phyloP scores from a whole-genome alignment of 441 rosid genomes.

The Gossypium gossypioides region DNA sequence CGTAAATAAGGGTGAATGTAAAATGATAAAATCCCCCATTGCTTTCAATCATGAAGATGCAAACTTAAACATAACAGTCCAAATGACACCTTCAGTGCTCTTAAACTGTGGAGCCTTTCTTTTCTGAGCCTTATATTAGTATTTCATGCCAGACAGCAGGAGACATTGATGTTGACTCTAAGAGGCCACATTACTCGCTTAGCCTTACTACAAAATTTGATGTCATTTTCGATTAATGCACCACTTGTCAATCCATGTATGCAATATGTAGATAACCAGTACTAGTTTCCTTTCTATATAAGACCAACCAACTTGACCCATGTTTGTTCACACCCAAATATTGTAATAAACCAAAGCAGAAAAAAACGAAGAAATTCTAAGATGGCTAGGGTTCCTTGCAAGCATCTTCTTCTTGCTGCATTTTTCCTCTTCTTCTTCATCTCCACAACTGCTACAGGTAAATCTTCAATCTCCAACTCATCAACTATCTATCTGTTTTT shows the following conservation, averaged over 20 bases:
- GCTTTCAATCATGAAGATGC: background rate
- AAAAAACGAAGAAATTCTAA: background rate
- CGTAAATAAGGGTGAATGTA: background rate
- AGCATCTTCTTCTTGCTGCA: slow-evolving; percentile 28
- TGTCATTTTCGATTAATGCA: slow-evolving; percentile 23
- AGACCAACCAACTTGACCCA: slow-evolving; percentile 2
- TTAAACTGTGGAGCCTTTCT: background rate
- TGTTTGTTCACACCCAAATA: background rate
- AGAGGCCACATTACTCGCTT: slow-evolving; percentile 23
- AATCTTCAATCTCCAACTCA: background rate
- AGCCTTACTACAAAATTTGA: slow-evolving; percentile 29
- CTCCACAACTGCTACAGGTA: slow-evolving; percentile 30
- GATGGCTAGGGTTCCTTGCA: slow-evolving; percentile 33
- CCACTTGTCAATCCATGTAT: slow-evolving; percentile 13
- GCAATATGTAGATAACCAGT: background rate
- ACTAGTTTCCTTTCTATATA: slow-evolving; percentile 21
- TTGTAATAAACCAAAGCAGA: background rate
- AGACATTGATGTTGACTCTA: slow-evolving; percentile 43
- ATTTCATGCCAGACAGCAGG: slow-evolving; percentile 29
- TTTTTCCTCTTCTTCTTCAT: slow-evolving; percentile 35
- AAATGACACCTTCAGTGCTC: background rate
- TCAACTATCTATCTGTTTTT: background rate
- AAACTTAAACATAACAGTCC: background rate
- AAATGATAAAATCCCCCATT: background rate
- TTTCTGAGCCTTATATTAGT: background rate